These are phyloP conservation scores for Solanum piurae DNA, from an alignment of 257 asterid genomes.

Conservation along the genomic window DNA sequence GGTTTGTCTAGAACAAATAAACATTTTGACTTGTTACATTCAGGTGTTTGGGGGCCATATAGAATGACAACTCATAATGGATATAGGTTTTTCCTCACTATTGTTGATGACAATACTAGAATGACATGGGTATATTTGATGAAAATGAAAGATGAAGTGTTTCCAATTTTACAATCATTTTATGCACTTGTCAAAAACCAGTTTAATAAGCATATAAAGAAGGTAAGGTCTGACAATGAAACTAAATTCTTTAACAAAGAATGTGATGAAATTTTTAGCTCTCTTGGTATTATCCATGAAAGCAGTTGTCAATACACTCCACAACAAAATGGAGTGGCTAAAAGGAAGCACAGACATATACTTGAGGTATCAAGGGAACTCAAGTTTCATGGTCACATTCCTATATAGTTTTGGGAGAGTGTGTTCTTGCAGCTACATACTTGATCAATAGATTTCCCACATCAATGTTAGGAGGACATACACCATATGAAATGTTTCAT, in stretches of 20 bases:
- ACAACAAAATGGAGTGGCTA: background rate
- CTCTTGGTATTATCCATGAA: background rate
- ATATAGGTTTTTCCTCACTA: background rate
- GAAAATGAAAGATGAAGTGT: background rate
- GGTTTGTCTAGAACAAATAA: background rate
- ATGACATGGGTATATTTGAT: background rate
- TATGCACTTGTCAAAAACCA: background rate
- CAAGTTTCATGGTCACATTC: background rate
- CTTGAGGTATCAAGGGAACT: background rate
- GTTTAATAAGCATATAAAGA: background rate
- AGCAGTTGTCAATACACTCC: background rate
- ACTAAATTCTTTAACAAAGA: background rate
- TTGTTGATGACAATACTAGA: background rate
- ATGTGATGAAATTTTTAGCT: background rate
- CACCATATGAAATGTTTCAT: background rate
- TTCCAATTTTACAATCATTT: too few species aligned
- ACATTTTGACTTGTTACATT: background rate
- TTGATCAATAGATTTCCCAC: background rate
- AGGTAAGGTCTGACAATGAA: background rate
- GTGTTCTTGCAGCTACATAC: background rate
- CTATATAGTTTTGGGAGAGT: background rate
- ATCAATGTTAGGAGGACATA: background rate
- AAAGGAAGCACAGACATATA: background rate
- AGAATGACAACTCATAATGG: background rate
- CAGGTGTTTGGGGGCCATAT: background rate